Conservation (phyloP, 2,329 filamentous ascomycete genomes). For the Stagonosporopsis cucurbitacearum region DNA sequence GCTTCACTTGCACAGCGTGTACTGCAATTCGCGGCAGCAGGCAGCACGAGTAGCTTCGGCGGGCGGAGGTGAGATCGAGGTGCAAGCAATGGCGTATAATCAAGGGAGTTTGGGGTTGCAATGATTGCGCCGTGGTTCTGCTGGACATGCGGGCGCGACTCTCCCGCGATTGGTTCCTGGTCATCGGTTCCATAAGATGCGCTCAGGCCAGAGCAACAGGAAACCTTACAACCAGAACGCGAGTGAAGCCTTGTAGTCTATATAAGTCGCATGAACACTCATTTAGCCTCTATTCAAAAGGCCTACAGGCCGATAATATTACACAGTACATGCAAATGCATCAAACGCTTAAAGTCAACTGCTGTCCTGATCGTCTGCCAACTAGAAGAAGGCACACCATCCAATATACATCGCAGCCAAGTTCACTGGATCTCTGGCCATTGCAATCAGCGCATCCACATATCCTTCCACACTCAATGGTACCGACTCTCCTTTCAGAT, state of each 20-base stretch:
- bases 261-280: background rate
- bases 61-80: background rate
- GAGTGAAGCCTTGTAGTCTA: background rate
- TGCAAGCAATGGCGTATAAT: background rate
- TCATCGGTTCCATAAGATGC: constrained; percentile 1
- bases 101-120: background rate
- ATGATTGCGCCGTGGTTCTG: constrained; percentile 6
- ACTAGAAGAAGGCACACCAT: constrained; percentile 75
- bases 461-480: constrained; percentile 95
- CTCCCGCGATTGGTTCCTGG: constrained; percentile 14
- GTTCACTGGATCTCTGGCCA: constrained; percentile 81
- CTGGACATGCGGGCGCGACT: constrained; percentile 13
- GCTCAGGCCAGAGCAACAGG: background rate
- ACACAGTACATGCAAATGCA: background rate
- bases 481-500: constrained; percentile 86
- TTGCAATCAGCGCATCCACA: constrained; percentile 91
- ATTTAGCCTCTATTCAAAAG: background rate
- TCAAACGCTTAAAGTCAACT: no score
- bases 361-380: background rate
- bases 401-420: constrained; percentile 96
- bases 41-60: background rate
- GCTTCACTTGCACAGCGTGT: background rate
- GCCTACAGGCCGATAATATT: background rate
- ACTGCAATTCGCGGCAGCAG: background rate
- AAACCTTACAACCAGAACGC: background rate